Conservation (phyloP, 257 asterid species). For the Nicotiana noctiflora region DNA sequence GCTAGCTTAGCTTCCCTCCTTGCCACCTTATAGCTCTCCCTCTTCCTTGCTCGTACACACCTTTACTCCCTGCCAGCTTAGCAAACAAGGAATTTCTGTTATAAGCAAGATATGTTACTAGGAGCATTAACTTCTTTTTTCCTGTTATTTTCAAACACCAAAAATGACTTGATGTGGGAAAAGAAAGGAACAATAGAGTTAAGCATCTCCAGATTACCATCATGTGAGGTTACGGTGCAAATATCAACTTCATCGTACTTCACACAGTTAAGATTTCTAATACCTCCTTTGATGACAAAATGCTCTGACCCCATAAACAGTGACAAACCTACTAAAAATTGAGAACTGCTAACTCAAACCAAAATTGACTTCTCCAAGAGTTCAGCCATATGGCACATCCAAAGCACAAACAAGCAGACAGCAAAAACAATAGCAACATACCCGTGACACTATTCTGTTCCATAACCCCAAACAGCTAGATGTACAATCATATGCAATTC, state of each 20-base stretch:
- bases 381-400: background rate
- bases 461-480: background rate
- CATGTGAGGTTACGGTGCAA: background rate
- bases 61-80: too few species aligned
- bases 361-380: slow-evolving; percentile 1
- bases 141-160: background rate
- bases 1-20: too few species aligned
- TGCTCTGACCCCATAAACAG: background rate
- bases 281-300: background rate
- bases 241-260: background rate
- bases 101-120: background rate
- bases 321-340: background rate
- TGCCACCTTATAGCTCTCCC: too few species aligned
- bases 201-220: background rate
- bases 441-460: background rate
- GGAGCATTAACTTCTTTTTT: background rate
- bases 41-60: too few species aligned
- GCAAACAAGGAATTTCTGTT: background rate
- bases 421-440: background rate
- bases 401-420: background rate
- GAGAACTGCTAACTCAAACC: background rate
- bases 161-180: background rate
- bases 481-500: background rate
- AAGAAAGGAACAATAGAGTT: background rate
- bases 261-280: background rate